These are phyloP conservation scores for Fusarium foetens DNA, from an alignment of 2,329 filamentous ascomycete genomes.

Conservation along the genomic window DNA sequence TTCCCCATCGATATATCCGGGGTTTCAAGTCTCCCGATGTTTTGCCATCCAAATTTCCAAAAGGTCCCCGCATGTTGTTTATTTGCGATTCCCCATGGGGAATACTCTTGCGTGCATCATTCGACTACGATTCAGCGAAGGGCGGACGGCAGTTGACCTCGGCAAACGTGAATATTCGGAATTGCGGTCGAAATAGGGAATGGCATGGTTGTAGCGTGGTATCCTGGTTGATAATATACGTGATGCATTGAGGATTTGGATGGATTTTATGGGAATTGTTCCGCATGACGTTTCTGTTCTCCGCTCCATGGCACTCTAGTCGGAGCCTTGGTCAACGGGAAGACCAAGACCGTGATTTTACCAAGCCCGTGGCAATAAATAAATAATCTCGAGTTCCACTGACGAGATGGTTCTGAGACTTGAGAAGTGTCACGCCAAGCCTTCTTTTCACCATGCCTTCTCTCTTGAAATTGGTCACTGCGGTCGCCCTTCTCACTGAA, in stretches of 20 bases:
- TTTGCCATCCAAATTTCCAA: background rate
- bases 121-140: background rate
- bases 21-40: constrained; percentile 5
- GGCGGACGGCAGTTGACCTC: constrained; percentile 12
- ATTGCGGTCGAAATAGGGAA: constrained; percentile 5
- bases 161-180: constrained; percentile 14
- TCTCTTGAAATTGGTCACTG: constrained; percentile 6
- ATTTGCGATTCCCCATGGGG: constrained; percentile 21
- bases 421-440: background rate
- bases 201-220: background rate
- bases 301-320: background rate
- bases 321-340: background rate
- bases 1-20: constrained; percentile 1
- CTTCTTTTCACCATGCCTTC: constrained; percentile 10
- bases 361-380: background rate
- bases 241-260: background rate
- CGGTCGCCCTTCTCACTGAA: constrained; percentile 11
- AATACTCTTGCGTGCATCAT: background rate
- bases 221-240: background rate
- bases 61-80: constrained; percentile 4
- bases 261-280: background rate
- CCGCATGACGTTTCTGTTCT: constrained; percentile 9
- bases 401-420: background rate
- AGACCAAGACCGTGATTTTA: background rate
- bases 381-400: background rate